Conservation (phyloP, 1,284 basidiomycete species). For the Microbotryum silenes-acaulis region DNA sequence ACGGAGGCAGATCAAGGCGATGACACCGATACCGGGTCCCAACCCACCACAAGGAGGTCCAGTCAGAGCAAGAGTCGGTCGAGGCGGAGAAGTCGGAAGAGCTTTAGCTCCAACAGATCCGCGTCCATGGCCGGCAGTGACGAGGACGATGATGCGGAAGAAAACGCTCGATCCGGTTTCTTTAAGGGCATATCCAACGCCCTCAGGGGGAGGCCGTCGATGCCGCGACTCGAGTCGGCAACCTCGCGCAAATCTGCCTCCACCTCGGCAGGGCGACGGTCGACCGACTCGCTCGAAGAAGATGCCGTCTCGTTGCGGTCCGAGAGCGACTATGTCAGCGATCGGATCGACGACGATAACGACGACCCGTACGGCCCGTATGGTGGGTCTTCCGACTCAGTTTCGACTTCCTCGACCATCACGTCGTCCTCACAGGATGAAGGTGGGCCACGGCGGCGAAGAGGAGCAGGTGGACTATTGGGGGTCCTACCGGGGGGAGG, state of each 20-base stretch:
- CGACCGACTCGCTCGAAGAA: slow-evolving; percentile 10
- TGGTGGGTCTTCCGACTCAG: slow-evolving; percentile 26
- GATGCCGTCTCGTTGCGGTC: slow-evolving; percentile 20
- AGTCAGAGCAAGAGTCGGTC: background rate
- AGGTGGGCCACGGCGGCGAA: slow-evolving; percentile 18
- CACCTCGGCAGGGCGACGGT: slow-evolving; percentile 1
- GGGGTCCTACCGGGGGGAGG: slow-evolving; percentile 28
- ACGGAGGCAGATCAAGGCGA: slow-evolving; percentile 15
- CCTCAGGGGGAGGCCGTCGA: slow-evolving; percentile 15
- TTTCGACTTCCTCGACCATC: slow-evolving; percentile 25
- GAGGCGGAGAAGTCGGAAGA: background rate
- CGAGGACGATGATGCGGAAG: slow-evolving; percentile 14
- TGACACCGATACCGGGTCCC: background rate
- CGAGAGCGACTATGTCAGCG: slow-evolving; percentile 11
- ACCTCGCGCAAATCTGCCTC: slow-evolving; percentile 2
- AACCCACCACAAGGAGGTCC: slow-evolving; percentile 11
- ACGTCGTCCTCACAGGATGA: slow-evolving; percentile 20
- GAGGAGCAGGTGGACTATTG: slow-evolving; percentile 16
- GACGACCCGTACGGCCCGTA: slow-evolving; percentile 36
- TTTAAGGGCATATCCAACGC: slow-evolving; percentile 29
- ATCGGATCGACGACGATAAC: slow-evolving; percentile 31
- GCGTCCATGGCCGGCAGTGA: background rate
- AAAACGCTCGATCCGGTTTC: slow-evolving; percentile 14
- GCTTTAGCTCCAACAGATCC: background rate
- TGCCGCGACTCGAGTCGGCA: slow-evolving; percentile 10